Evolutionary conservation across 768 basidiomycete species (phyloP).

Genomic region (Rhodotorula kratochvilovae): DNA sequence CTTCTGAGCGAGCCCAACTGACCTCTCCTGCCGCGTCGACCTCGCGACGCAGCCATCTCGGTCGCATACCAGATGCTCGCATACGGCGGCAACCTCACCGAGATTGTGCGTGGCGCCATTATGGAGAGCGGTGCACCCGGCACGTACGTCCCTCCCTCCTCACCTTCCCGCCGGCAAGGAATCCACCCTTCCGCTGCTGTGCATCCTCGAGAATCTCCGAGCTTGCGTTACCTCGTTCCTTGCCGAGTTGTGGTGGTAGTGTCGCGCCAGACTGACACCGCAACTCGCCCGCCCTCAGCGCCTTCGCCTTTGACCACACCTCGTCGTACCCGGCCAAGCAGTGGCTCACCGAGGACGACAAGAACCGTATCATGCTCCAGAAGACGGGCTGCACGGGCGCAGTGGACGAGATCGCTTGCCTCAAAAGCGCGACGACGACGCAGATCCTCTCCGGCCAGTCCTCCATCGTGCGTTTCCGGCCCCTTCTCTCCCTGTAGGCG

Average conservation of each 20-base stretch:
- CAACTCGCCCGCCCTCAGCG: too few species aligned
- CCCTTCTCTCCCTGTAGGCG: background rate
- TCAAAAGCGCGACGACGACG: background rate
- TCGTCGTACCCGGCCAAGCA: slow-evolving; percentile 1
- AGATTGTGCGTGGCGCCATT: slow-evolving; percentile 29
- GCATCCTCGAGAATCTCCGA: too few species aligned
- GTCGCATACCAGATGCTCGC: slow-evolving; percentile 24
- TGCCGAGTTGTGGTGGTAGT: too few species aligned
- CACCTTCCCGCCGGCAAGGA: too few species aligned
- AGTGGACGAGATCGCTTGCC: background rate
- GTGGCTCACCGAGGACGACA: background rate
- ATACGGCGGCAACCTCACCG: slow-evolving; percentile 16
- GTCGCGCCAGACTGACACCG: too few species aligned
- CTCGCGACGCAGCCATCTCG: background rate
- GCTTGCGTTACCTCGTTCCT: too few species aligned
- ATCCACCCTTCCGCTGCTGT: too few species aligned
- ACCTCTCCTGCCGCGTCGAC: too few species aligned
- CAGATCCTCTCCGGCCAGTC: background rate
- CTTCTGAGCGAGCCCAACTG: background rate
- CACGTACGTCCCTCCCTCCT: too few species aligned
- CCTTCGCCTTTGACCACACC: slow-evolving; percentile 5
- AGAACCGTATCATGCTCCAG: background rate
- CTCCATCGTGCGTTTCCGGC: background rate
- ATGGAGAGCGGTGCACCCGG: slow-evolving; percentile 26
- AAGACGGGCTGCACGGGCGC: background rate